Evolutionary conservation across 192 early-diverging fungal species (phyloP), one percentile per base, ranked within the genome.

Genomic region (Radiomyces spectabilis): DNA sequence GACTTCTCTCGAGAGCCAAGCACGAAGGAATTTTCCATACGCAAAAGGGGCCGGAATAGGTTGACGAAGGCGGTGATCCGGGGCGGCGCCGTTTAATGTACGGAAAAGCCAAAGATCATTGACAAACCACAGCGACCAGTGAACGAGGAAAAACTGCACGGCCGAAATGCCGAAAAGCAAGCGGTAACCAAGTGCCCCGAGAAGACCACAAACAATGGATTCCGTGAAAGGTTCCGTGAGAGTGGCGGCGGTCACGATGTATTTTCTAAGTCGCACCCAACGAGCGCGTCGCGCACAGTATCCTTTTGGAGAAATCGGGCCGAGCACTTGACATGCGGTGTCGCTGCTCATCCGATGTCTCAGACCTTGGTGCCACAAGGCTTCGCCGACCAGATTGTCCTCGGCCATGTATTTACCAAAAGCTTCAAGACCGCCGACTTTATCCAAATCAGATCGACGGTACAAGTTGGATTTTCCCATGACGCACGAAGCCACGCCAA

Each of bases 401-500:
- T 98, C 95, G 12, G 87, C 84, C 83, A 96, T 87, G 69, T 83
- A 96, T 58, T 91, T 79, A 33, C 87, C 92, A 76, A 94, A 98
- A 22, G 84, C 64, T 9, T 68, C 81, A 25, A 98, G 66, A 0
- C 93, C 95, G 8, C 93, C 94, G 31, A 83, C 78, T 33, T 70
- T 73, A 37, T 86, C 87, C 16, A 99, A 74, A 43, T 83, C 82
- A 25, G 80, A 85, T 40, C 85, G 88, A 39, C 93, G 82, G 70
- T 93, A 99, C 51, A 97, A 60, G 50, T 92, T 94, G 34, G 89
- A 92, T 60, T 99, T 99, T 24, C 96, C 96, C 68, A 95, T 86
- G 29, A 99, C 70, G 66, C 94, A 97, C 46, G 84, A 87, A 34
- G 87, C 89, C 6, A 93, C 65, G 10, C 79, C 87, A 9, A 91